Base-by-base conservation (phyloP, 495 filamentous ascomycete genomes). In the Saxophila tyrrhenica region DNA sequence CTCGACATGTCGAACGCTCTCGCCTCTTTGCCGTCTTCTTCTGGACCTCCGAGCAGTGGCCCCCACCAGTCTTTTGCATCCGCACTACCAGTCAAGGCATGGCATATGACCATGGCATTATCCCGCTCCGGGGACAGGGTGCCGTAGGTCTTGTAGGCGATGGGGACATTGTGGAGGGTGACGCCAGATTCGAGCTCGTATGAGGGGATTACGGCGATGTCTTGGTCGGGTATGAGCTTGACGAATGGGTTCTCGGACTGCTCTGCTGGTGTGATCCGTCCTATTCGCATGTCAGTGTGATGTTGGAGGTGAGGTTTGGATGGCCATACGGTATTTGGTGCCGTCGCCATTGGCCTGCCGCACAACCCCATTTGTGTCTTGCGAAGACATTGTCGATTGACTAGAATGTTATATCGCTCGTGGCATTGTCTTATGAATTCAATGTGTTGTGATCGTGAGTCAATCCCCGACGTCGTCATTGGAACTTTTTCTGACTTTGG, bases 31-130 rank as follows among this genome's bases (percentile, higher is more conserved):
- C 91, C 90, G 17, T 56, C 49, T 32, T 61, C 55, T 16, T 50
- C 58, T 48, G 85, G 78, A 9, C 89, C 87, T 24, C 89, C 89
- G 9, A 97, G 79, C 20, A 98, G 76, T 17, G 92, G 92, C 7
- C 92, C 92, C 92, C 92, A 98, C 92, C 92, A 98, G 72, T 98
- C 92, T 55, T 81, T 79, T 24, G 96, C 92, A 72, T 98, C 92
- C 52, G 92, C 89, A 60, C 90, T 95, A 48, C 92, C 92, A 35
- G 92, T 95, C 60, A 98, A 71, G 39, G 92, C 92, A 72, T 98
- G 92, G 69, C 92, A 98, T 61, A 98, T 94, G 49, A 98, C 84
- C 82, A 98, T 82, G 51, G 78, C 88, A 80, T 98, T 98, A 73
- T 95, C 86, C 41, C 78, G 73, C 25, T 79, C 71, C 21, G 85